Conservation (phyloP, 306 rosid genomes). For the Notholithocarpus densiflorus region DNA sequence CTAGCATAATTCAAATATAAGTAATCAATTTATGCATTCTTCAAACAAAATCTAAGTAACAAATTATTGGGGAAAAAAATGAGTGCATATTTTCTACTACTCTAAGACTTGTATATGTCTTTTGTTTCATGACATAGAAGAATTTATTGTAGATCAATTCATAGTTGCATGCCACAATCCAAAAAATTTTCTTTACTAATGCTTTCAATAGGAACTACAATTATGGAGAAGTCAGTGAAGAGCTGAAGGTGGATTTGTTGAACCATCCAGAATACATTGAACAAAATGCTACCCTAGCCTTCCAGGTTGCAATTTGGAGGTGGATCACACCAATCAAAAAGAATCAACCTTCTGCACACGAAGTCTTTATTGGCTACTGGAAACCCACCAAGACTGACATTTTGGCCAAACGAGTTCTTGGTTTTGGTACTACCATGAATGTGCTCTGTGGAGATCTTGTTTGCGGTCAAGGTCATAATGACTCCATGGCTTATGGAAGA, state of each 20-base stretch:
- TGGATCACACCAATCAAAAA: conserved; percentile 80
- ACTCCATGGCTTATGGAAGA: no score
- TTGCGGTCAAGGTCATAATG: no score
- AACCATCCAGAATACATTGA: conserved; percentile 84
- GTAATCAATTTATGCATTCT: no score
- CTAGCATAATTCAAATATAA: no score
- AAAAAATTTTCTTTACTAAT: conserved; percentile 16
- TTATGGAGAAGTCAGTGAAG: conserved; percentile 71
- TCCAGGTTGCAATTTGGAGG: conserved; percentile 84
- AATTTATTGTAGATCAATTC: no score
- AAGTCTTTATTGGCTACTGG: conserved; percentile 76
- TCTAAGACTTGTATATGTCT: no score
- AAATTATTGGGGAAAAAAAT: no score
- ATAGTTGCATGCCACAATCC: background rate
- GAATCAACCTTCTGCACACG: conserved; percentile 82
- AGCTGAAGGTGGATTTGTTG: conserved; percentile 67
- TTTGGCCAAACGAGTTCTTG: conserved; percentile 55
- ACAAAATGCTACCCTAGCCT: conserved; percentile 90
- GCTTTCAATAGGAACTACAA: conserved; percentile 74
- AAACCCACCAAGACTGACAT: conserved; percentile 92
- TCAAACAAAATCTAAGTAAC: no score
- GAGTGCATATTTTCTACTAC: no score
- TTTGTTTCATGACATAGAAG: no score
- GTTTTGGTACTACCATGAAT: conserved; percentile 95
- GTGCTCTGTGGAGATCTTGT: no score